Evolutionary conservation across 805 yeast genomes (phyloP).

Genomic region (Kodamaea neixiangensis): DNA sequence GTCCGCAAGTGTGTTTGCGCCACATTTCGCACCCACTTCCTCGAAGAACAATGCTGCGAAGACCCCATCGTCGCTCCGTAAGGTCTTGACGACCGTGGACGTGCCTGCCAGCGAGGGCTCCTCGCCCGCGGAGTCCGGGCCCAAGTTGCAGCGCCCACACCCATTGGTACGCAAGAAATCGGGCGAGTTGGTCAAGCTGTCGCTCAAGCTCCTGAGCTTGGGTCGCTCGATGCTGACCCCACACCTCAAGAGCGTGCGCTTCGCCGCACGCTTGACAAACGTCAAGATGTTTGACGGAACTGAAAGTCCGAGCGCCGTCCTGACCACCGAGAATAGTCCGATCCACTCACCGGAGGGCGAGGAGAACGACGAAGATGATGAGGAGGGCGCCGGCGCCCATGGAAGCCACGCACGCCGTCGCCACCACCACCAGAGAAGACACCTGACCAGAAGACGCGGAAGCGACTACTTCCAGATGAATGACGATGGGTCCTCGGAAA

Average conservation of each 20-base stretch:
- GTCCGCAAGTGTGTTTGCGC: neutral
- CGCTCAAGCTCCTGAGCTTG: slow-evolving; percentile 24
- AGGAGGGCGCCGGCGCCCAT: slow-evolving; percentile 6
- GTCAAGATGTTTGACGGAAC: slow-evolving; percentile 64
- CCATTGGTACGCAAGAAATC: slow-evolving; percentile 17
- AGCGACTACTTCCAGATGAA: slow-evolving; percentile 30
- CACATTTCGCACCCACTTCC: neutral
- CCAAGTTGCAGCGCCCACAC: slow-evolving; percentile 7
- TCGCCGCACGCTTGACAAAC: slow-evolving; percentile 60
- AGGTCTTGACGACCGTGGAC: neutral
- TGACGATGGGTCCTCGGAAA: slow-evolving; percentile 19
- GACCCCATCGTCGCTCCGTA: slow-evolving; percentile 2
- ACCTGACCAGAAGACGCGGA: slow-evolving; percentile 3
- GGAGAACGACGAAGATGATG: slow-evolving; percentile 7
- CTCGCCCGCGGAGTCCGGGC: slow-evolving; percentile 2
- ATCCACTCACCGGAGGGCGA: slow-evolving; percentile 29
- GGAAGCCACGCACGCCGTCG: slow-evolving; percentile 3
- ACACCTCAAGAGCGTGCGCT: slow-evolving; percentile 58
- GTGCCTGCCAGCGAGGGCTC: neutral
- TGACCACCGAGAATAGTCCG: slow-evolving; percentile 54
- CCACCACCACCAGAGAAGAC: slow-evolving; percentile 3
- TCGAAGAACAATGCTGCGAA: slow-evolving; percentile 1
- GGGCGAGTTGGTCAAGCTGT: slow-evolving; percentile 27
- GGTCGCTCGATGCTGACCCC: slow-evolving; percentile 30
- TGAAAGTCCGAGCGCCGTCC: slow-evolving; percentile 65